Evolutionary conservation across 2,329 filamentous ascomycete species (phyloP).

Genomic region (Tolypocladium capitatum): DNA sequence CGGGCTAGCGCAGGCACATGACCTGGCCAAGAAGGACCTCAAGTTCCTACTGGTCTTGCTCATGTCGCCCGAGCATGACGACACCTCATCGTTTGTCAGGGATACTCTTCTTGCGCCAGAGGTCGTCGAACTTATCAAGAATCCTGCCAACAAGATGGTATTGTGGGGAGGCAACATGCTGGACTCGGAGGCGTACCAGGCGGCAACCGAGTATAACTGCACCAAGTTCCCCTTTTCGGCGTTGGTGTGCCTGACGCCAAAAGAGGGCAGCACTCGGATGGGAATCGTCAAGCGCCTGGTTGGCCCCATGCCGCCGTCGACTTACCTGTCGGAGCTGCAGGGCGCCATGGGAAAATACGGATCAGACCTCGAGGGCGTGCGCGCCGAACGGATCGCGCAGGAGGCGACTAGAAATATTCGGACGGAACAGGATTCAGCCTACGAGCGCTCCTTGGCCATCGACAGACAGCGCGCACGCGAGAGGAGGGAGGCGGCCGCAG

Average conservation of each 20-base stretch:
- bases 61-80: conserved; percentile 86
- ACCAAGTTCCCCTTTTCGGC: conserved; percentile 89
- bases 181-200: conserved; percentile 89
- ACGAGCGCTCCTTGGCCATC: conserved; percentile 78
- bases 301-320: conserved; percentile 54
- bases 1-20: conserved; percentile 83
- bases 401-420: conserved; percentile 68
- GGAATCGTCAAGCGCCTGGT: conserved; percentile 69
- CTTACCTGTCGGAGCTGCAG: conserved; percentile 66
- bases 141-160: conserved; percentile 65
- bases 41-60: conserved; percentile 86
- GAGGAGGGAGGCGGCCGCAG: conserved; percentile 61
- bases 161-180: conserved; percentile 89
- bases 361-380: conserved; percentile 59
- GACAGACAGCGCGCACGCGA: conserved; percentile 75
- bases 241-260: conserved; percentile 75
- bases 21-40: conserved; percentile 77
- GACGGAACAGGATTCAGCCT: conserved; percentile 84
- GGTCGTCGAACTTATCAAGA: conserved; percentile 59
- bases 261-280: conserved; percentile 76
- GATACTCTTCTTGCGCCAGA: conserved; percentile 70
- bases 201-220: conserved; percentile 72
- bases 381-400: conserved; percentile 67
- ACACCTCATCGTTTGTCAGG: conserved; percentile 67
- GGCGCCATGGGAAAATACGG: conserved; percentile 61